Percentiles rank a stretch among this genome's conserved stretches.
Evolutionary conservation across 1,284 basidiomycete genomes (phyloP).

Genomic region (Caloboletus inedulis): DNA sequence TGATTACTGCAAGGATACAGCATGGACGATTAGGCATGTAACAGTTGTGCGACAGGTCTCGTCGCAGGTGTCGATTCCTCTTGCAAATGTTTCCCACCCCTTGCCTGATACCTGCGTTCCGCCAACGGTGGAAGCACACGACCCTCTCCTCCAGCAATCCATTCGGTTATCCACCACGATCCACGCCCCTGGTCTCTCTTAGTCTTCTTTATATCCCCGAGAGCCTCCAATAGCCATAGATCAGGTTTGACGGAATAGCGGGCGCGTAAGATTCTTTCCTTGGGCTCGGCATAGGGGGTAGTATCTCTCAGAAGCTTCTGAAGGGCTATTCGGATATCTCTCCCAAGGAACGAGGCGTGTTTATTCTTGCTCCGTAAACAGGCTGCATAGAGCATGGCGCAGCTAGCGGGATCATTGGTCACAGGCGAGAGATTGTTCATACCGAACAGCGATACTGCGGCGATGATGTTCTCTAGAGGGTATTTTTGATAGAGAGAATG

Average conservation of each 20-base stretch:
- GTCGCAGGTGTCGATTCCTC: conserved; percentile 1
- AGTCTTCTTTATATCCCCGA: conserved; percentile 39
- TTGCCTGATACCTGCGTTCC: conserved; percentile 18
- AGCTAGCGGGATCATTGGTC: conserved; percentile 53
- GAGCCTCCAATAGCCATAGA: conserved; percentile 40
- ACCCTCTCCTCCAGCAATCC: conserved; percentile 27
- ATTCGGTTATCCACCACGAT: conserved; percentile 30
- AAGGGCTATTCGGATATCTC: conserved; percentile 44
- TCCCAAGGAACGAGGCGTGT: conserved; percentile 41
- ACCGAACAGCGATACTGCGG: conserved; percentile 50
- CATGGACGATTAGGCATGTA: conserved; percentile 9
- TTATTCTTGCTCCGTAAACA: conserved; percentile 41
- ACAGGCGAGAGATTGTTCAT: conserved; percentile 51
- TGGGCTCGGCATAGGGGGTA: conserved; percentile 26
- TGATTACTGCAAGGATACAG: background rate
- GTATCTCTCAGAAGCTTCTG: conserved; percentile 34
- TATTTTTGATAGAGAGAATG: conserved; percentile 48
- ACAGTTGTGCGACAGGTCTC: background rate
- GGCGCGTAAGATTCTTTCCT: conserved; percentile 21
- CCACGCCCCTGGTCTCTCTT: conserved; percentile 30
- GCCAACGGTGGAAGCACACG: conserved; percentile 18
- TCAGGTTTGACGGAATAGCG: conserved; percentile 29
- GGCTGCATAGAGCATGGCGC: conserved; percentile 53
- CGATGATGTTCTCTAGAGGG: conserved; percentile 46
- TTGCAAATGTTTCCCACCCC: conserved; percentile 3